These are phyloP conservation scores for Carallia brachiata DNA, from an alignment of 345 rosid genomes.

Conservation along the genomic window DNA sequence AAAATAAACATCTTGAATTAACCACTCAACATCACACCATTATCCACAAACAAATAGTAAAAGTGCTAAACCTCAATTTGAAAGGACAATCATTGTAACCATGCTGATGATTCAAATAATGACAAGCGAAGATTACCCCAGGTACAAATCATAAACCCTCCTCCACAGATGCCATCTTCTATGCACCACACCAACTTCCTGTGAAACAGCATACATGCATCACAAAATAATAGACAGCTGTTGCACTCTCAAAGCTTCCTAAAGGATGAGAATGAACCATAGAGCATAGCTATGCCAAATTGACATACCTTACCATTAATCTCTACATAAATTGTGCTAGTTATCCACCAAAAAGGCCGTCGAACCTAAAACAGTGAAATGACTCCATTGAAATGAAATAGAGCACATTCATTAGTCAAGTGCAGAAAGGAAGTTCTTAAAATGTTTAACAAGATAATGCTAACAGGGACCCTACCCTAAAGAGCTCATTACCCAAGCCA, in stretches of 20 bases:
- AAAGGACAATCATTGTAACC: background rate
- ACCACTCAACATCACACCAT: no score
- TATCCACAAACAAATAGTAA: no score
- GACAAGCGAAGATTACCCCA: slow-evolving; percentile 53
- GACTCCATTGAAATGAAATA: slow-evolving; percentile 27
- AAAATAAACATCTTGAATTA: no score
- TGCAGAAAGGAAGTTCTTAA: background rate
- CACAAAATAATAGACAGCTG: slow-evolving; percentile 20
- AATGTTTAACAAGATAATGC: slow-evolving; percentile 11
- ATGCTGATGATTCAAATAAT: background rate
- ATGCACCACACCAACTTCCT: slow-evolving; percentile 96
- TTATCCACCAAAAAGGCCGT: slow-evolving; percentile 96
- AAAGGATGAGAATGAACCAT: background rate
- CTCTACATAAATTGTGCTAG: slow-evolving; percentile 92
- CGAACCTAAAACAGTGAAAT: slow-evolving; percentile 59
- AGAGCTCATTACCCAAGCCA: slow-evolving; percentile 69
- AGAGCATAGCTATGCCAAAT: slow-evolving; percentile 1
- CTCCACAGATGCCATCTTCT: slow-evolving; percentile 97
- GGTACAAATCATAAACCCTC: slow-evolving; percentile 88
- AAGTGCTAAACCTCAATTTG: background rate
- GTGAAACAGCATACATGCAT: slow-evolving; percentile 14
- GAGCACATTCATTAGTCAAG: slow-evolving; percentile 14
- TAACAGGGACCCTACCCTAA: slow-evolving; percentile 51
- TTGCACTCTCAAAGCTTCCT: background rate
- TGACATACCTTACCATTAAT: slow-evolving; percentile 72